Evolutionary conservation across 176 grass and related monocot species (phyloP).

Genomic region (Tuctoria greenei): DNA sequence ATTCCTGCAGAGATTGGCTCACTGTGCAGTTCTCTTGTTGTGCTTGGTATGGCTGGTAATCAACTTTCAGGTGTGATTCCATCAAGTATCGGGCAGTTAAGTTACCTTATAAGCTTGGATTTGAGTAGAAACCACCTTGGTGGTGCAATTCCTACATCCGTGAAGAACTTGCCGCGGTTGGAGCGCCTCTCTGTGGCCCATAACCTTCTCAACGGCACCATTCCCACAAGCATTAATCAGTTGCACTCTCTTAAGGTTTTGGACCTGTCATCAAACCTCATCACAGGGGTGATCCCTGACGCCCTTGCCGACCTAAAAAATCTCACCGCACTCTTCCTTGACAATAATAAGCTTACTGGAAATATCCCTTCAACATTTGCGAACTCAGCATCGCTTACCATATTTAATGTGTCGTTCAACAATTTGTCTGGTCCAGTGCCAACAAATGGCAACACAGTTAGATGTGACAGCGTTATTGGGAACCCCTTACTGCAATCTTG

Average conservation of each 20-base stretch:
- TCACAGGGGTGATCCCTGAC: constrained; percentile 70
- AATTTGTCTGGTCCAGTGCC: constrained; percentile 91
- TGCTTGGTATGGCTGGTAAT: constrained; percentile 73
- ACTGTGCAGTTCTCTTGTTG: constrained; percentile 61
- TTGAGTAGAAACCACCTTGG: constrained; percentile 72
- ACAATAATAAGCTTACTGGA: constrained; percentile 92
- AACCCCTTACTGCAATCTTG: constrained; percentile 93
- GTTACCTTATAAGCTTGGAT: constrained; percentile 69
- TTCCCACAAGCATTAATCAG: constrained; percentile 58
- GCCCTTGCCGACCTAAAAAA: constrained; percentile 64
- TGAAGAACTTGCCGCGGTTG: constrained; percentile 55
- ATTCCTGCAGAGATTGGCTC: constrained; percentile 68
- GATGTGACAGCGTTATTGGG: constrained; percentile 76
- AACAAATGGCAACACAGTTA: constrained; percentile 64
- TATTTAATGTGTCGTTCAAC: constrained; percentile 95
- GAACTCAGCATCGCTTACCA: constrained; percentile 48
- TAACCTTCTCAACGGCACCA: constrained; percentile 74
- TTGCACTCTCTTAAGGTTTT: constrained; percentile 65
- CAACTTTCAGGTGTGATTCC: constrained; percentile 73
- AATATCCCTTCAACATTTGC: constrained; percentile 69
- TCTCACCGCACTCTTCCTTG: constrained; percentile 69
- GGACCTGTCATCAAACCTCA: constrained; percentile 85
- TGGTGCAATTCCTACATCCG: constrained; percentile 66
- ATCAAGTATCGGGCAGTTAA: constrained; percentile 64
- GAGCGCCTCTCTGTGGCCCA: constrained; percentile 64